These are phyloP conservation scores for Nemophila menziesii DNA, from an alignment of 257 asterid species.

Conservation along the genomic window DNA sequence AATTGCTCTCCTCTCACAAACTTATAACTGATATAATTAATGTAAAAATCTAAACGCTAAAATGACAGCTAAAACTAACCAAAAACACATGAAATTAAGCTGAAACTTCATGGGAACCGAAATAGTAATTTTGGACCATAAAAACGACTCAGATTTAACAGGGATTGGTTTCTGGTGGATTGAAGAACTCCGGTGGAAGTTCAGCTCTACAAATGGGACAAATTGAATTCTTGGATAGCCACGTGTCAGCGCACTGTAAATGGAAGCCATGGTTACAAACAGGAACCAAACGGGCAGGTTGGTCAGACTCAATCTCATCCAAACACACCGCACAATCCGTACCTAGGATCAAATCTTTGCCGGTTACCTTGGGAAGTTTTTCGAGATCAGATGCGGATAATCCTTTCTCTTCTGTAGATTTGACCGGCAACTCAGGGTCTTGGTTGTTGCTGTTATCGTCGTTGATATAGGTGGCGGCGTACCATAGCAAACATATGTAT, in stretches of 20 bases:
- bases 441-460: neutral
- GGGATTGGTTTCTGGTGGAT: slow-evolving; percentile 32
- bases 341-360: slow-evolving; percentile 52
- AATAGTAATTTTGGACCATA: no score
- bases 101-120: no score
- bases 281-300: slow-evolving; percentile 59
- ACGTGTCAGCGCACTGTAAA: slow-evolving; percentile 58
- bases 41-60: neutral
- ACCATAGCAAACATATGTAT: slow-evolving; percentile 63
- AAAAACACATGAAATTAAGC: no score
- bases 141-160: slow-evolving; percentile 20
- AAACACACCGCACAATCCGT: slow-evolving; percentile 73
- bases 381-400: slow-evolving; percentile 62
- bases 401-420: slow-evolving; percentile 27
- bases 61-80: neutral
- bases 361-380: slow-evolving; percentile 49
- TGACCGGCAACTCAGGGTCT: slow-evolving; percentile 19
- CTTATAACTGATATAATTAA: neutral
- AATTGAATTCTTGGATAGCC: slow-evolving; percentile 52
- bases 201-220: slow-evolving; percentile 74
- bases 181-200: slow-evolving; percentile 35
- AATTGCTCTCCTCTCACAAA: neutral
- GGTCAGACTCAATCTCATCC: slow-evolving; percentile 53
- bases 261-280: slow-evolving; percentile 93
- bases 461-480: slow-evolving; percentile 27